Base-by-base conservation (phyloP, 148 eudicot species). In the Nepenthes mirabilis region DNA sequence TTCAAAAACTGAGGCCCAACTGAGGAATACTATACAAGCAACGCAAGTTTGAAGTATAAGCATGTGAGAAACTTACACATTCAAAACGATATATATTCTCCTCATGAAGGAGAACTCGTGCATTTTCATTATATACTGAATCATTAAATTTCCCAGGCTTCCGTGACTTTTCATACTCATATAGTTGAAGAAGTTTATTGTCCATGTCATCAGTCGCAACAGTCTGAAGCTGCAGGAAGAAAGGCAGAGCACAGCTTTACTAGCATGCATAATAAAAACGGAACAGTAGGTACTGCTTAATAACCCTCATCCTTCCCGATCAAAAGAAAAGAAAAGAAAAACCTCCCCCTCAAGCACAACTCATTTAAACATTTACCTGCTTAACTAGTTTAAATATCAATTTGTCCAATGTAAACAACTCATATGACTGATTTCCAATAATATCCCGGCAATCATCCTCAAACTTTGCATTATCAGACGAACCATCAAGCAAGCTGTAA, bases 361-460 rank as follows among this genome's bases (percentile, higher is more conserved):
- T 32, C 13, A 9, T 55, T 34, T 34, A 55, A 33, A 34, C 36
- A 33, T 36, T 55, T 71, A 93, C 99, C 95, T 93, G 96, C 73
- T 88, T 93, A 52, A 93, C 95, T 66, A 93, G 76, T 73, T 93
- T 93, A 73, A 77, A 93, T 23, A 93, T 88, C 79, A 93, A 72
- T 65, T 93, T 93, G 74, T 93, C 99, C 81, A 88, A 73, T 34
- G 99, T 93, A 72, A 93, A 93, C 47, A 93, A 70, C 70, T 82
- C 80, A 72, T 93, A 93, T 50, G 99, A 88, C 64, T 93, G 91
- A 69, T 89, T 88, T 47, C 99, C 99, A 69, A 88, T 74, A 45
- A 86, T 75, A 52, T 83, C 79, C 37, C 91, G 83, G 63, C 99
- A 93, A 56, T 93, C 99, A 73, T 93, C 99, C 78, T 93, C 99